phyloP scores from a whole-genome alignment of 805 yeast genomes.

The Cyberlindnera petersonii region DNA sequence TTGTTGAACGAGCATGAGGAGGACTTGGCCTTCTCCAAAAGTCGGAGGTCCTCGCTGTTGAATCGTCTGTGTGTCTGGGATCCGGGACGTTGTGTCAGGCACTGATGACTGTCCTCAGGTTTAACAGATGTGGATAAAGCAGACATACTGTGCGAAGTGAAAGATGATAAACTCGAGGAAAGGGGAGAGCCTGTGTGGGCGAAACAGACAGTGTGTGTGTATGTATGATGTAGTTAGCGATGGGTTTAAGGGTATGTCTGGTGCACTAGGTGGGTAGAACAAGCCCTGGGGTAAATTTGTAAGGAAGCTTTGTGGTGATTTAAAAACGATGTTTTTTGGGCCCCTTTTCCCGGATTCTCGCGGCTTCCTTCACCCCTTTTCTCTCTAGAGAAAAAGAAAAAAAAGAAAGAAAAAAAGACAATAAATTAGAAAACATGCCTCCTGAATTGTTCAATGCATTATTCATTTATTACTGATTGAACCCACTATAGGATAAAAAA shows the following conservation, averaged over 20 bases:
- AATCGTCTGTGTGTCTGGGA: slow-evolving; percentile 17
- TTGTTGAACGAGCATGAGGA: slow-evolving; percentile 25
- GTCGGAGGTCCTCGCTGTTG: slow-evolving; percentile 21
- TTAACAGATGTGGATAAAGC: slow-evolving; percentile 1
- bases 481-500: slow-evolving; percentile 14
- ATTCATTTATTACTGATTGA: slow-evolving; percentile 1
- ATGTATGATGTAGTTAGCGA: too few relatives aligned
- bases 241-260: too few relatives aligned
- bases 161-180: too few relatives aligned
- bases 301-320: too few relatives aligned
- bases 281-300: too few relatives aligned
- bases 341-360: neutral
- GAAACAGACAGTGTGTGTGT: too few relatives aligned
- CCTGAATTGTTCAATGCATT: slow-evolving; percentile 1
- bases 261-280: too few relatives aligned
- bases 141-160: slow-evolving; percentile 2
- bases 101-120: neutral
- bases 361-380: too few relatives aligned
- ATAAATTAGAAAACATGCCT: neutral
- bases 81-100: neutral
- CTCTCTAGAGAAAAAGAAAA: neutral
- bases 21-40: slow-evolving; percentile 23
- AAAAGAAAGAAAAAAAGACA: neutral
- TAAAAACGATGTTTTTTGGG: too few relatives aligned
- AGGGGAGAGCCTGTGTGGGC: neutral